phyloP scores from a whole-genome alignment of 371 early-diverging fungal species.

The Mucor racemosus region DNA sequence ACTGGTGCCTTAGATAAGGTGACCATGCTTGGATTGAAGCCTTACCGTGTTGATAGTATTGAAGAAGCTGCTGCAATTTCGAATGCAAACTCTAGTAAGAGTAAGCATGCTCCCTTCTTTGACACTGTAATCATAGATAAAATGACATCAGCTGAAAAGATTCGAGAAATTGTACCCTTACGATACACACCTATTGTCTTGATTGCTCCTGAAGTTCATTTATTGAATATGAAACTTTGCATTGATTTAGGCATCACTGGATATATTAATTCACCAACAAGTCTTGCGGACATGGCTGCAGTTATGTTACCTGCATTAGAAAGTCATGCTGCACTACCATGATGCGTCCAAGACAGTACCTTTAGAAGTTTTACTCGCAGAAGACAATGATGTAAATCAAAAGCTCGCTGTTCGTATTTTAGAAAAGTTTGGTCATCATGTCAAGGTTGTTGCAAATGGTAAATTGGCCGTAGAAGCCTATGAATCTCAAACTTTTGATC shows the following conservation, averaged over 20 bases:
- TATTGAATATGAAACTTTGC: conserved; percentile 62
- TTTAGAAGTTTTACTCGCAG: conserved; percentile 75
- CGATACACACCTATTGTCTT: conserved; percentile 72
- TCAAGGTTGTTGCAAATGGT: conserved; percentile 76
- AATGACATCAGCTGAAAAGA: conserved; percentile 53
- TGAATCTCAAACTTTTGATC: conserved; percentile 59
- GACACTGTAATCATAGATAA: conserved; percentile 64
- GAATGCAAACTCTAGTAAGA: conserved; percentile 17
- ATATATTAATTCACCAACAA: conserved; percentile 64
- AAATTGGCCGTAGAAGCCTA: conserved; percentile 75
- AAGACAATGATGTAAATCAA: conserved; percentile 86
- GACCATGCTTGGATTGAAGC: conserved; percentile 47
- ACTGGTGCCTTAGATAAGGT: conserved; percentile 29
- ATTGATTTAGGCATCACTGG: conserved; percentile 70
- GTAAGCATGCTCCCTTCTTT: conserved; percentile 43
- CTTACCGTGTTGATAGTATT: conserved; percentile 41
- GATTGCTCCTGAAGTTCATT: conserved; percentile 46
- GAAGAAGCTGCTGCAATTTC: conserved; percentile 42
- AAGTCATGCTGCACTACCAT: conserved; percentile 60
- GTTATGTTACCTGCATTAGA: conserved; percentile 74
- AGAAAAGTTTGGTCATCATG: conserved; percentile 76
- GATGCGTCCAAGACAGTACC: conserved; percentile 57
- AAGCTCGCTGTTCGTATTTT: conserved; percentile 77
- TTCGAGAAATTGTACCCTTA: conserved; percentile 58
- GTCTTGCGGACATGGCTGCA: conserved; percentile 64